Evolutionary conservation across 805 yeast species (phyloP), one percentile per base, ranked within the genome.

Genomic region (Kuraishia ogatae): DNA sequence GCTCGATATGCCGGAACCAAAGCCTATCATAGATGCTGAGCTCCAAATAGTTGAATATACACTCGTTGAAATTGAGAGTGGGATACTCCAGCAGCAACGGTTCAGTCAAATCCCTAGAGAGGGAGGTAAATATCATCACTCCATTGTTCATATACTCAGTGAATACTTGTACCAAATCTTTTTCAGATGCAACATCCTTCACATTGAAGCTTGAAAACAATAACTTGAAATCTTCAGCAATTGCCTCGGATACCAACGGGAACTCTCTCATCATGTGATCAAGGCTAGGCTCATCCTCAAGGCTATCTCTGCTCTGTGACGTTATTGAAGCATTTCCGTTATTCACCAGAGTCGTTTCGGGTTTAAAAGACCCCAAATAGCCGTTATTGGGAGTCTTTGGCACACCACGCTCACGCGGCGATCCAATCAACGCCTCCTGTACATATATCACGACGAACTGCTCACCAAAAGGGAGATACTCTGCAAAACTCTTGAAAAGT

Each of bases 1-100:
- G 4, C 20, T 20, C n/a, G 7, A 48, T 21, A 17, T 81, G 61
- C 39, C 72, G 70, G 1, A 71, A 59, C 94, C 96, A 88, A 6
- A 90, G 64, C 57, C 78, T 80, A 59, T 82, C 87, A 61, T 83
- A 86, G 35, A 89, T 66, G 55, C 83, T 83, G 57, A 76, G 61
- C 61, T 92, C 97, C 17, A 89, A 84, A 61, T 89, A 89, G 54
- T 82, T 82, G 61, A 83, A 85, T 1, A 90, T 73, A 50, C 82
- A 72, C 56, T 73, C 74, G 59, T 74, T 80, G 59, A 82, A 68
- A 56, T 84, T 81, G 19, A 77, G 57, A 0, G 63, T 67, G 0
- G 80, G 78, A 48, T 58, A 61, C 22, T 62, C 50, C 6, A 60
- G 57, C 28, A 69, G 61, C 2, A 70, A 55, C 11, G 63, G 58